Conservation (phyloP, 306 rosid genomes). For the Castanea mollissima region DNA sequence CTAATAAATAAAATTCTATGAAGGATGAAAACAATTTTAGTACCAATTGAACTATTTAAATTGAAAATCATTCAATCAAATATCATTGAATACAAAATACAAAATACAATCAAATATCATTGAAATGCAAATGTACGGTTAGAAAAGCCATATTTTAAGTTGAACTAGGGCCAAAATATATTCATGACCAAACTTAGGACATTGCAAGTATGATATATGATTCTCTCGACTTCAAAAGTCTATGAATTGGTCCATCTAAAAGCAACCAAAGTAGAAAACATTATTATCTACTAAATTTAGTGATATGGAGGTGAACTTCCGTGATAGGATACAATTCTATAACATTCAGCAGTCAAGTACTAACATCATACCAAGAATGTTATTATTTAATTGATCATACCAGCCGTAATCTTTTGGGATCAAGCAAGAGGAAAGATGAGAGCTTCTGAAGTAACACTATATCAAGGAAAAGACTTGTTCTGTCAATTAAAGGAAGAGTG, state of each 20-base stretch:
- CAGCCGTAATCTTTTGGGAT: constrained; percentile 34
- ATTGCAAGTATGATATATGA: background rate
- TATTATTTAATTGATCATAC: constrained; percentile 34
- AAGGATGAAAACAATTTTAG: background rate
- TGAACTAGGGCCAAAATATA: background rate
- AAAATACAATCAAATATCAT: background rate
- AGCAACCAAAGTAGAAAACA: background rate
- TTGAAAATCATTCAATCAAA: background rate
- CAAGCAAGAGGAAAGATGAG: constrained; percentile 48
- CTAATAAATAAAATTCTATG: background rate
- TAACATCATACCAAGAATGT: background rate
- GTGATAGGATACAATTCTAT: background rate
- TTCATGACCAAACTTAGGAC: too few relatives aligned
- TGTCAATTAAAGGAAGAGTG: constrained; percentile 53
- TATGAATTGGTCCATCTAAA: background rate
- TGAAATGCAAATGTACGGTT: background rate
- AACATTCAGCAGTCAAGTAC: background rate
- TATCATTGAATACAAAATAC: background rate
- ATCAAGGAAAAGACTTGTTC: constrained; percentile 63
- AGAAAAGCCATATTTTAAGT: too few relatives aligned
- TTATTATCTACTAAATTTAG: background rate
- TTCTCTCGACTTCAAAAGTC: background rate
- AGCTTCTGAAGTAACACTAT: constrained; percentile 64
- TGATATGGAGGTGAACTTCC: background rate
- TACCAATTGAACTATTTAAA: background rate